phyloP scores from a whole-genome alignment of 2,329 filamentous ascomycete genomes.

The Fusarium pininemorale region DNA sequence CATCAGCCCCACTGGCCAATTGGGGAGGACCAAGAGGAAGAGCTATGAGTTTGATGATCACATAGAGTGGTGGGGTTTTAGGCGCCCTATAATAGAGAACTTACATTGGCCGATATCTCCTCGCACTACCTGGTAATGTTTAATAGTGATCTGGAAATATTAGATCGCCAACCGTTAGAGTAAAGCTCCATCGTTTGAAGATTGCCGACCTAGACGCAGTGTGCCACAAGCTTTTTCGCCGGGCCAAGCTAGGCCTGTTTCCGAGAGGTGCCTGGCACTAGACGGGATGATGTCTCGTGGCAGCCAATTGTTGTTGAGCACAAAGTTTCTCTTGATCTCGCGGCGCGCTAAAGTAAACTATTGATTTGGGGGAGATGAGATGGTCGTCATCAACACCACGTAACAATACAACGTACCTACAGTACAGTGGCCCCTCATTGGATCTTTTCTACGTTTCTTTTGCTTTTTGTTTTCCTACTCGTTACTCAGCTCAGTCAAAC shows the following conservation, averaged over 20 bases:
- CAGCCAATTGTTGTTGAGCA: background rate
- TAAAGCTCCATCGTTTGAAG: background rate
- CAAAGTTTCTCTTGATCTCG: background rate
- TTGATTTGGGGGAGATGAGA: background rate
- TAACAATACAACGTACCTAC: background rate
- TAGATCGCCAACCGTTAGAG: background rate
- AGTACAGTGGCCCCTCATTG: background rate
- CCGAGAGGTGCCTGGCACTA: background rate
- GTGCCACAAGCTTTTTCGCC: background rate
- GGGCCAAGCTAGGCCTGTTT: background rate
- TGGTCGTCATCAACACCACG: background rate
- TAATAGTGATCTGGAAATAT: background rate
- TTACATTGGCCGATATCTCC: background rate
- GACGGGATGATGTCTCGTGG: too few species aligned
- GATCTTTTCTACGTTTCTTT: background rate
- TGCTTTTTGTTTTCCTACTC: background rate
- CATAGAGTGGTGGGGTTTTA: background rate
- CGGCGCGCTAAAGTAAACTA: background rate
- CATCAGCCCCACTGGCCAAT: constrained; percentile 16
- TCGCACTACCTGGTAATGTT: background rate
- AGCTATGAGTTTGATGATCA: background rate
- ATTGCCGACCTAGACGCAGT: background rate
- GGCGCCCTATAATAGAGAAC: background rate
- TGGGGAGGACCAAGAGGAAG: constrained; percentile 2
- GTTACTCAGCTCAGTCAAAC: background rate